phyloP scores from a whole-genome alignment of 805 yeast genomes.

The Wickerhamiella occidentalis region DNA sequence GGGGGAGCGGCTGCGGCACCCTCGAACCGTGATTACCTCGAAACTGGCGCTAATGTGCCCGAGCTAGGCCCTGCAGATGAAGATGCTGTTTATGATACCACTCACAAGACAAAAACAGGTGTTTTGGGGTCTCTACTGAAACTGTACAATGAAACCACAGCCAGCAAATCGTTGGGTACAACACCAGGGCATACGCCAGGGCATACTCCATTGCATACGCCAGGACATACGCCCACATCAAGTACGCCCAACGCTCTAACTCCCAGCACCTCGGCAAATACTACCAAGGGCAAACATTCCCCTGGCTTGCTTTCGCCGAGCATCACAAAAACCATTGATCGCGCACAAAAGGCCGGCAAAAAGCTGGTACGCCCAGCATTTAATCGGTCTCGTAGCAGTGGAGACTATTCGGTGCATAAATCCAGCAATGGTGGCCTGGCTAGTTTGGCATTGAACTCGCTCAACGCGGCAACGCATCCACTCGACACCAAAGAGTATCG shows the following conservation, averaged over 20 bases:
- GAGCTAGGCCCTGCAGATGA: neutral
- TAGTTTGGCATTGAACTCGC: constrained; percentile 1
- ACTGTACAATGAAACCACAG: constrained; percentile 5
- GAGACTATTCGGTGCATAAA: neutral
- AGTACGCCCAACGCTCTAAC: neutral
- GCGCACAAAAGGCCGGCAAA: neutral
- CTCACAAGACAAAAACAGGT: constrained; percentile 1
- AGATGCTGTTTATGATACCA: neutral
- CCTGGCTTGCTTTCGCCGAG: constrained; percentile 5
- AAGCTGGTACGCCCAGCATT: constrained; percentile 1
- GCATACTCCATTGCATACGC: neutral
- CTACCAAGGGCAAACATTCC: neutral
- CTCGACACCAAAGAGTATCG: neutral
- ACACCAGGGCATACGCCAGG: constrained; percentile 4
- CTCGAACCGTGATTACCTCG: neutral
- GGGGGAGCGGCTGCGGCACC: neutral
- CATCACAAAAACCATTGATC: neutral
- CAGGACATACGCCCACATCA: neutral
- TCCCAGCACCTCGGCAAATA: neutral
- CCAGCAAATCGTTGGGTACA: neutral
- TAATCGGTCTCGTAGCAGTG: neutral
- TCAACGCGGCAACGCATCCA: neutral
- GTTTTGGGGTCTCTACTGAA: constrained; percentile 5
- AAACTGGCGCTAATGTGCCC: constrained; percentile 2
- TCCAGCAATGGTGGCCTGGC: neutral